Evolutionary conservation across 2,329 filamentous ascomycete species (phyloP), one percentile per base, ranked within the genome.

Genomic region (Aspergillus luchuensis): DNA sequence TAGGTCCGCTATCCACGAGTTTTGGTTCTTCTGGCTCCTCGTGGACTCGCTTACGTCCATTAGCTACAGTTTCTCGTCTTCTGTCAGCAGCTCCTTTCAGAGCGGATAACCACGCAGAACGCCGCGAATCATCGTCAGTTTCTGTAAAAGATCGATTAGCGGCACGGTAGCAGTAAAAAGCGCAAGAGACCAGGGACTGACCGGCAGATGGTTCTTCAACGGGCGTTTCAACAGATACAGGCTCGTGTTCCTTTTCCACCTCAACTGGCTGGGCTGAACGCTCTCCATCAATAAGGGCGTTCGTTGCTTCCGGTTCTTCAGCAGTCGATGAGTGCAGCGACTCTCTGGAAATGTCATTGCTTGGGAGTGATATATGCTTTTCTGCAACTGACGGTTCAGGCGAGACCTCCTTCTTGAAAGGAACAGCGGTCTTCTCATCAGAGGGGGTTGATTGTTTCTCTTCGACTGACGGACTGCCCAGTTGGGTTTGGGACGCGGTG

Each of bases 41-140:
- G 25, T 66, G 55, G 5, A 66, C 58, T 33, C 74, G 67, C 63
- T 76, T 76, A n/a, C 70, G 71, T 41, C 60, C 66, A 5, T 61
- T 39, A 3, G 63, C 59, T 33, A 53, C 53, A 15, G 64, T 62
- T 8, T 64, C 60, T 50, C 71, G 71, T 41, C 71, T 66, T 39
- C 61, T 68, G 36, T 66, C 65, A 8, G 69, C 67, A 11, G 69
- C 65, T 60, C 68, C 66, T 48, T 60, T 67, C 45, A 70, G 50
- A 1, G 64, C 51, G 2, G 61, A 54, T 53, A 70, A 58, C 69
- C 69, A 71, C 5, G 57, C 57, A 58, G 50, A 15, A 30, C 59
- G 63, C 7, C 56, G 56, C 8, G 59, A 62, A 41, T 54, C 43
- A 21, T 43, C 54, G 33, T 63, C 61, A 5, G 51, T 3, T 30